Base-by-base conservation (phyloP, 1,284 basidiomycete genomes). In the Cerrena zonata region DNA sequence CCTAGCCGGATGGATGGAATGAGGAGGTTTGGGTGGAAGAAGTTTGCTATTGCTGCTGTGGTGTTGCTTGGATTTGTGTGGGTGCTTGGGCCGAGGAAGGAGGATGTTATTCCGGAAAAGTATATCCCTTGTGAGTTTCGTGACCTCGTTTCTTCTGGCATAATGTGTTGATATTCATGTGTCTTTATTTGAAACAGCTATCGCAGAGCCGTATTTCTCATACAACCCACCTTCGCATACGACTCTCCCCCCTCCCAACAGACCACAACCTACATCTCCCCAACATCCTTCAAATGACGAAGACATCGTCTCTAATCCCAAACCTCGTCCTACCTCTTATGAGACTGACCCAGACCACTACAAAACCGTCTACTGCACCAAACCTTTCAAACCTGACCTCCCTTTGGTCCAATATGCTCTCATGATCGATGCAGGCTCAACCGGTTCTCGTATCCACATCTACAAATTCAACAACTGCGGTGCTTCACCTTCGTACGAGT, bases 341-440 rank as follows among this genome's bases (percentile, higher is more conserved):
- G 79, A 78, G 41, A 76, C 78, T 25, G 84, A 89, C 61, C 79
- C 81, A 2, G 78, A 89, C 66, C 79, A 76, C 1, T 66, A 73
- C 39, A 77, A 76, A 59, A 88, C 86, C 1, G 76, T 80, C 0
- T 69, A 85, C 69, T 94, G 91, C 70, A 75, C 76, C 0, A 55
- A 66, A 0, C 79, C 90, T 0, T 67, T 80, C 65, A 69, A 70
- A 12, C 58, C 78, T 0, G 57, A 67, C 51, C 61, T 68, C 5
- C 75, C 74, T 0, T 72, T 94, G 49, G 87, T 94, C 7, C 93
- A 97, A 68, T 99, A 91, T 67, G 94, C 92, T 0, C 80, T 99
- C 61, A 97, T 98, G 84, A 91, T 99, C 68, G 95, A 99, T 66
- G 95, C 96, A 0, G 96, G 95, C 15, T 97, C 94, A 36, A 97